phyloP scores from a whole-genome alignment of 176 grass and related monocot genomes.

The Rhynchospora pubera region DNA sequence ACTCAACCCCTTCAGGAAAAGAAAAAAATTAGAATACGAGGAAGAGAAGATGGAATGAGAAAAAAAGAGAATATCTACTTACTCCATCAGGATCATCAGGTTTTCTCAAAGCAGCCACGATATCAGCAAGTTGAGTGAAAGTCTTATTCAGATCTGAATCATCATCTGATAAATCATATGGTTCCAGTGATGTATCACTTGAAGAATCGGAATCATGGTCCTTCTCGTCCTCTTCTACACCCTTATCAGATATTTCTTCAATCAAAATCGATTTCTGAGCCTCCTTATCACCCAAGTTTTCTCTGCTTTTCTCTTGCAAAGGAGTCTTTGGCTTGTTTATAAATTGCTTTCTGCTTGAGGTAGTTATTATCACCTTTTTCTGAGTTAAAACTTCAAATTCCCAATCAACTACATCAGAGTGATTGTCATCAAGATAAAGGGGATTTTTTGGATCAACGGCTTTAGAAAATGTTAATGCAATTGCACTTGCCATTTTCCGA shows the following conservation, averaged over 20 bases:
- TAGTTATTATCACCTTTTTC: conserved; percentile 34
- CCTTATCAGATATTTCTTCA: conserved; percentile 37
- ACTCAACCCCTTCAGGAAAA: background rate
- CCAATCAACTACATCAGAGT: conserved; percentile 79
- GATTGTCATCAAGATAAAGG: conserved; percentile 82
- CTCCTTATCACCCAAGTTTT: conserved; percentile 32
- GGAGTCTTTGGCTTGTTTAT: conserved; percentile 32
- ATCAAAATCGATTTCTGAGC: conserved; percentile 29
- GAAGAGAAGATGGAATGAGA: background rate
- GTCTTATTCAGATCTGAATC: conserved; percentile 62
- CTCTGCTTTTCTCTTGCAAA: conserved; percentile 31
- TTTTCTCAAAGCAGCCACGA: conserved; percentile 70
- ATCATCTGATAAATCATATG: conserved; percentile 93
- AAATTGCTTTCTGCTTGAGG: conserved; percentile 34
- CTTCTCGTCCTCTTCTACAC: conserved; percentile 37
- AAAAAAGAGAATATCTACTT: conserved; percentile 33
- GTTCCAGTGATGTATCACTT: conserved; percentile 76
- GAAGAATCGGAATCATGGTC: conserved; percentile 42
- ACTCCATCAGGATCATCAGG: conserved; percentile 87
- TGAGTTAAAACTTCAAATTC: conserved; percentile 59
- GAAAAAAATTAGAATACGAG: background rate
- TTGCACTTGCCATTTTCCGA: conserved; percentile 77
- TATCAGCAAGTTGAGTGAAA: conserved; percentile 65
- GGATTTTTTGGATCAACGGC: conserved; percentile 87
- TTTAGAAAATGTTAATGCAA: conserved; percentile 93